These are phyloP conservation scores for Lyophyllum semitale DNA, from an alignment of 768 basidiomycete genomes.

Conservation along the genomic window DNA sequence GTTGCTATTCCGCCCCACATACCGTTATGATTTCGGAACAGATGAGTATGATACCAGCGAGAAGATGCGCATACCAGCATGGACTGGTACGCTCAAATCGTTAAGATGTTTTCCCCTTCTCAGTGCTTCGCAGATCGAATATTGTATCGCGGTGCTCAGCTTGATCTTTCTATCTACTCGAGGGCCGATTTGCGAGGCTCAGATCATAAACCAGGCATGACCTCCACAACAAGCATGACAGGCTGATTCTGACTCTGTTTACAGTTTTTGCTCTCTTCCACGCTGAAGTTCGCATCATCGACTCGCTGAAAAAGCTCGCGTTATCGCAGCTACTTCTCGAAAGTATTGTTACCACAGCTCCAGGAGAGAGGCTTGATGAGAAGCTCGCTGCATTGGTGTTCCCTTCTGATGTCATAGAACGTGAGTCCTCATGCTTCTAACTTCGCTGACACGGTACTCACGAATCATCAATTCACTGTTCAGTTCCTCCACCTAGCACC, in stretches of 20 bases:
- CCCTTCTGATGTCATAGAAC: constrained; percentile 42
- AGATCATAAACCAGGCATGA: constrained; percentile 88
- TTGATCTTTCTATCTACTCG: constrained; percentile 80
- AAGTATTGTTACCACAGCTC: constrained; percentile 58
- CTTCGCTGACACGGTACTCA: neutral
- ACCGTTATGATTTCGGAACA: constrained; percentile 84
- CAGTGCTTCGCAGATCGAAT: constrained; percentile 75
- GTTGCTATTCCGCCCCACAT: constrained; percentile 90
- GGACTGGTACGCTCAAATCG: constrained; percentile 72
- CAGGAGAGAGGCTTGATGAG: constrained; percentile 71
- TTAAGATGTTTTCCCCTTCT: neutral
- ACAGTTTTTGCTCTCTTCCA: constrained; percentile 85
- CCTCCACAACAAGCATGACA: neutral
- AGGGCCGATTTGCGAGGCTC: constrained; percentile 88
- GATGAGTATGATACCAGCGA: constrained; percentile 94
- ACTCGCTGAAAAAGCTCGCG: constrained; percentile 70
- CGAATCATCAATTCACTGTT: neutral
- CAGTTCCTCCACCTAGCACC: constrained; percentile 86
- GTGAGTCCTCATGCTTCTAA: constrained; percentile 33
- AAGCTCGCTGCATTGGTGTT: constrained; percentile 64
- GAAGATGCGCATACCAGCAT: constrained; percentile 94
- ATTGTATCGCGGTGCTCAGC: constrained; percentile 70
- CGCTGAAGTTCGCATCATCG: constrained; percentile 76
- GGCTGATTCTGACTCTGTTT: constrained; percentile 2
- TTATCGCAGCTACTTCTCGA: constrained; percentile 71